phyloP scores from a whole-genome alignment of 2,329 filamentous ascomycete genomes.

The Cladophialophora chaetospira region DNA sequence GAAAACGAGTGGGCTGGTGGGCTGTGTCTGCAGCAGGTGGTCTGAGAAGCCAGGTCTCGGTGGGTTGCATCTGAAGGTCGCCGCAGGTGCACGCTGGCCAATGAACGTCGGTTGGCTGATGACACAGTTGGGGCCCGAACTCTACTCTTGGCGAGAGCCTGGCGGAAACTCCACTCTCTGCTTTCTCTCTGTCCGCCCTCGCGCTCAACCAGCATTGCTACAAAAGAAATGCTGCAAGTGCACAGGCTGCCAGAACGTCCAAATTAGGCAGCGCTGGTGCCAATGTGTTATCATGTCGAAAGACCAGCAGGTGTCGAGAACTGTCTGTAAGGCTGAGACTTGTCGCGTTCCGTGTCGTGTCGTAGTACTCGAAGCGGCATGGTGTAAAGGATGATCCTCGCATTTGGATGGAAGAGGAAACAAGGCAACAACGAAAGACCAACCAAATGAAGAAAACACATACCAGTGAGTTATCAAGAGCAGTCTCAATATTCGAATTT shows the following conservation, averaged over 20 bases:
- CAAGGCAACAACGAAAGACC: slow-evolving; percentile 2
- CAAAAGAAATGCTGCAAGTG: not conserved
- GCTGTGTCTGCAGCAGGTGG: slow-evolving; percentile 6
- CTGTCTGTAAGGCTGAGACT: too few relatives aligned
- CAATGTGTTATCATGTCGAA: too few relatives aligned
- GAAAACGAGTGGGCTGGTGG: slow-evolving; percentile 7
- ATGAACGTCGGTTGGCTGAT: not conserved
- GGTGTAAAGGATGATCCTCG: slow-evolving; percentile 14
- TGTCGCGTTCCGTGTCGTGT: too few relatives aligned
- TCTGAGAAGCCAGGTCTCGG: slow-evolving; percentile 6
- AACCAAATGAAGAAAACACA: slow-evolving; percentile 5
- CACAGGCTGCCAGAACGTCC: not conserved
- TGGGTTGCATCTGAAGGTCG: slow-evolving; percentile 14
- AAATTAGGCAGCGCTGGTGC: too few relatives aligned
- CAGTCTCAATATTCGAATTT: not conserved
- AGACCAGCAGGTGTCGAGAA: too few relatives aligned
- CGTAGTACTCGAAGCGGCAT: slow-evolving; percentile 9
- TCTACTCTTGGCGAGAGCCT: slow-evolving; percentile 1
- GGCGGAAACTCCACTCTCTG: not conserved
- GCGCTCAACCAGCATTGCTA: not conserved
- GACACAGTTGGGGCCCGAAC: slow-evolving; percentile 3
- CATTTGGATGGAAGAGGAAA: slow-evolving; percentile 18
- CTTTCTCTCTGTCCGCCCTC: not conserved
- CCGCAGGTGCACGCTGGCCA: not conserved
- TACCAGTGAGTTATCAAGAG: slow-evolving; percentile 10